Base-by-base conservation (phyloP, 768 basidiomycete genomes). In the Leucogyrophana mollusca region DNA sequence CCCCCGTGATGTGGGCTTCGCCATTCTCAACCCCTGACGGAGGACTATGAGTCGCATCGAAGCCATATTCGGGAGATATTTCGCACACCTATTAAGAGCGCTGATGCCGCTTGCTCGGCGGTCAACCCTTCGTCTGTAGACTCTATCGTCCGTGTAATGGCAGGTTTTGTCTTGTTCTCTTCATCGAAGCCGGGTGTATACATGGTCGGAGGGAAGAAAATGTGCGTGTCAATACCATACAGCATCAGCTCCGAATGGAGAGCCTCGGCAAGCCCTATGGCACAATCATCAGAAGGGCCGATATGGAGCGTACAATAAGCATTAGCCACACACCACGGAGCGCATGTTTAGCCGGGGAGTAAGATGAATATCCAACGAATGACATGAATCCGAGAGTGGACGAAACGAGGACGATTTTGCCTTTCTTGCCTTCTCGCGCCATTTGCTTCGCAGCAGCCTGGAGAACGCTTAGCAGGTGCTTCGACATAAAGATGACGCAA, bases 331-430 rank as follows among this genome's bases (percentile, higher is more conserved):
- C 52, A 91, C 92, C 92, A 67, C 90, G 70, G 5, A 95, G 61
- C 8, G 94, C 94, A 55, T 88, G 86, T 60, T 95, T 95, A 9
- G 82, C 85, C 0, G 92, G 90, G 0, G 87, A 72, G 64, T 95
- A 95, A 1, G 82, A 78, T 2, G 85, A 73, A 55, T 83, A 95
- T 0, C 94, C 93, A 3, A 87, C 67, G 45, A 93, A 79, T 2
- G 80, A 76, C 72, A 91, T 83, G 56, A 83, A 82, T 1, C 83
- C 87, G 9, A 93, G 65, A 4, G 83, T 79, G 0, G 88, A 91
- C 1, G 82, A 83, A 20, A 90, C 78, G 34, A 95, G 79, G 14
- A 89, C 72, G 32, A 93, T 83, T 59, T 87, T 90, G 17, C 86
- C 79, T 49, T 78, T 75, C 17, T 68, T 64, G 25, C 73, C 70